Base-by-base conservation (phyloP, 805 yeast species). In the Kodamaea sagamina region DNA sequence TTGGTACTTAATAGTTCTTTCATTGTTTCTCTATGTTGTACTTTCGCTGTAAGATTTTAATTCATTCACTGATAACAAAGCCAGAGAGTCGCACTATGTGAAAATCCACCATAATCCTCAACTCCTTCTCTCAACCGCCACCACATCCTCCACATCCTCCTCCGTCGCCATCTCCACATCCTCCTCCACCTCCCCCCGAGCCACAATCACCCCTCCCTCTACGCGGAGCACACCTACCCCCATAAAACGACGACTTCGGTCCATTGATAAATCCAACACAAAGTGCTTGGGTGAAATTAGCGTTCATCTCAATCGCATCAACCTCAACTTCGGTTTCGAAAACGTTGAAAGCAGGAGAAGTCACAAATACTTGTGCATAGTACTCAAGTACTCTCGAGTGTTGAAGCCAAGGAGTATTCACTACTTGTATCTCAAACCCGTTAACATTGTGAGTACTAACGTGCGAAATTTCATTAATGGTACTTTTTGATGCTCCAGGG, bases 381-480 rank as follows among this genome's bases (percentile, higher is more conserved):
- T 16, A 18, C 4, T 32, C 36, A 4, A 21, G n/a, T n/a, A 15
- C 18, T 15, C 15, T 3, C 7, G 10, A 13, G 15, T 13, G 11
- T 13, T 17, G 34, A 13, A n/a, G 32, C 6, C 17, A 6, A 6
- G 17, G 8, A 8, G 24, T 21, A 8, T 21, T n/a, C n/a, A n/a
- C 24, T 6, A 8, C 18, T 12, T 15, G 16, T 9, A 18, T 18
- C 3, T 15, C 38, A 10, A 42, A 13, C 26, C 36, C 32, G 2
- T 36, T 16, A 3, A 41, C 32, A 32, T 36, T 36, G 27, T 42
- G 45, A 2, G 38, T 31, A 25, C 45, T 42, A 17, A 42, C 18
- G 29, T 42, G 45, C 15, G 37, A n/a, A 40, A 39, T 19, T 35
- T 24, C 19, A 29, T 36, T 24, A 4, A 50, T 53, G 51, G 4